Evolutionary conservation across 805 yeast species (phyloP).

Genomic region (Dipodascus geniculatus): DNA sequence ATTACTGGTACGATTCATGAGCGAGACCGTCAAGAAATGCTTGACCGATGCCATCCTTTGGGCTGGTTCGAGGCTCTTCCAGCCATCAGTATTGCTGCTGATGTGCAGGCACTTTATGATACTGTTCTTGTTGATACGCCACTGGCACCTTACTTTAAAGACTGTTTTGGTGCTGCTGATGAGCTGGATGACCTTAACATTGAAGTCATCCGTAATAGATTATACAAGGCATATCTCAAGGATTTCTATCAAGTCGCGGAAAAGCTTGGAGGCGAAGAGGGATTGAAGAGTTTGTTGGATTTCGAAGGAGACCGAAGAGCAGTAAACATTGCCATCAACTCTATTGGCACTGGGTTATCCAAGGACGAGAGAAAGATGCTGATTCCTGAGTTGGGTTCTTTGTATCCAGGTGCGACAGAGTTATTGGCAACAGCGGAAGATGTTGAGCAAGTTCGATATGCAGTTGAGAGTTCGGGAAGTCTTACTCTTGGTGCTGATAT

Average conservation of each 20-base stretch:
- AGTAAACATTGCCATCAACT: slow-evolving; percentile 82
- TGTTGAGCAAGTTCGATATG: slow-evolving; percentile 60
- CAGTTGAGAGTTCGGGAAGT: slow-evolving; percentile 20
- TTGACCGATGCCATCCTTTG: slow-evolving; percentile 86
- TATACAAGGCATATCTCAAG: slow-evolving; percentile 87
- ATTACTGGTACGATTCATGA: slow-evolving; percentile 96
- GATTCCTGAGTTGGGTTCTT: slow-evolving; percentile 73
- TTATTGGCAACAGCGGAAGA: slow-evolving; percentile 72
- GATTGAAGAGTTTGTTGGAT: slow-evolving; percentile 63
- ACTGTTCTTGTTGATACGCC: slow-evolving; percentile 95
- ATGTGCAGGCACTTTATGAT: slow-evolving; percentile 82
- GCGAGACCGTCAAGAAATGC: slow-evolving; percentile 78
- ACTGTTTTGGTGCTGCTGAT: slow-evolving; percentile 68
- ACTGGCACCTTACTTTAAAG: slow-evolving; percentile 89
- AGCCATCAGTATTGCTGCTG: slow-evolving; percentile 88
- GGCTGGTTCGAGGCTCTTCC: slow-evolving; percentile 99
- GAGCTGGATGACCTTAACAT: slow-evolving; percentile 92
- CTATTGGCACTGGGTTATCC: slow-evolving; percentile 73
- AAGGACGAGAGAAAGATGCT: slow-evolving; percentile 56
- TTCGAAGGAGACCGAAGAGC: slow-evolving; percentile 96
- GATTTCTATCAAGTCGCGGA: slow-evolving; percentile 63
- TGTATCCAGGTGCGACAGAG: slow-evolving; percentile 58
- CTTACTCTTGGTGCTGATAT: slow-evolving; percentile 25
- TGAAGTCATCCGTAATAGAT: slow-evolving; percentile 83
- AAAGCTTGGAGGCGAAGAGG: slow-evolving; percentile 70